phyloP scores from a whole-genome alignment of 1,284 basidiomycete genomes.

The Puccinia horiana region DNA sequence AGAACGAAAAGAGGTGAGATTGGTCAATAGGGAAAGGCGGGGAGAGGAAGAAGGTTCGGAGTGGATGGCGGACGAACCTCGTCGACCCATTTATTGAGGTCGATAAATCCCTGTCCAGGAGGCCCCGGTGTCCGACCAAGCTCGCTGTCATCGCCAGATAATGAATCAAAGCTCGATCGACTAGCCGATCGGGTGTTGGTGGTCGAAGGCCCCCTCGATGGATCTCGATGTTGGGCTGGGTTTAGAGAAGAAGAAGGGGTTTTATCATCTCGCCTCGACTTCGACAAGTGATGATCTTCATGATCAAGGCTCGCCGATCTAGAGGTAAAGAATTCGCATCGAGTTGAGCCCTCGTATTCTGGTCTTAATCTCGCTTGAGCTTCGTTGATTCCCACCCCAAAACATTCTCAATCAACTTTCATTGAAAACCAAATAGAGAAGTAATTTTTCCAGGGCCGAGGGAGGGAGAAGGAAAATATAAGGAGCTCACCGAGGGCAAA shows the following conservation, averaged over 20 bases:
- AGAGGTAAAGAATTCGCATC: constrained; percentile 23
- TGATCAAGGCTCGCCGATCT: not conserved
- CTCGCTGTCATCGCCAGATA: not conserved
- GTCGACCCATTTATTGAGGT: constrained; percentile 65
- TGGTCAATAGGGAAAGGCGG: constrained; percentile 60
- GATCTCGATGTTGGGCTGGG: not conserved
- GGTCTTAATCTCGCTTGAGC: constrained; percentile 29
- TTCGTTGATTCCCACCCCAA: not conserved
- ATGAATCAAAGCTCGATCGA: not conserved
- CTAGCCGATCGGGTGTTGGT: not conserved
- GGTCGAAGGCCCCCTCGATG: not conserved
- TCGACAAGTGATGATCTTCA: not conserved
- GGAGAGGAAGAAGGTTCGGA: constrained; percentile 61
- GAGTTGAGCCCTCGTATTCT: constrained; percentile 16
- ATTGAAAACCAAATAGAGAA: not conserved
- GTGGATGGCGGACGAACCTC: constrained; percentile 64
- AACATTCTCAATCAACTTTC: not conserved
- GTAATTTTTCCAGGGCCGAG: not conserved
- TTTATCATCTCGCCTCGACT: not conserved
- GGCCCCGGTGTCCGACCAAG: constrained; percentile 55
- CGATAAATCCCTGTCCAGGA: constrained; percentile 67
- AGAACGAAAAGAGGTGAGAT: constrained; percentile 54
- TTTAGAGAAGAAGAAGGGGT: not conserved
- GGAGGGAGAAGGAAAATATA: not conserved
- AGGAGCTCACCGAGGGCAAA: constrained; percentile 38